Conservation (phyloP, 805 yeast genomes). For the Metschnikowia arizonensis region DNA sequence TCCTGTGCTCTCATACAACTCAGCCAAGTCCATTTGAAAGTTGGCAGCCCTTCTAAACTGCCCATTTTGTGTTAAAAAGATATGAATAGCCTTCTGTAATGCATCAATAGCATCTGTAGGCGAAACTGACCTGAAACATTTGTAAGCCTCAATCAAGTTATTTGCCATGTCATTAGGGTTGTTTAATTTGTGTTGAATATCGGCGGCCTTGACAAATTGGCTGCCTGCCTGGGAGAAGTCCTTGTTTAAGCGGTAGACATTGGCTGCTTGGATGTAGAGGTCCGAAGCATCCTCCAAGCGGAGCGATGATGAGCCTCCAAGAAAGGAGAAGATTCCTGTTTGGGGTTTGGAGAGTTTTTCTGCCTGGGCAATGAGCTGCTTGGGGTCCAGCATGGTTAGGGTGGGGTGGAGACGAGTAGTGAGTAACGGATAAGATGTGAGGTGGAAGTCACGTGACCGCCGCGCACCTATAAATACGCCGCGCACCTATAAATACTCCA, state of each 20-base stretch:
- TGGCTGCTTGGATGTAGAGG: constrained; percentile 89
- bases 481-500: too few species aligned
- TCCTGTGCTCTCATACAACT: constrained; percentile 68
- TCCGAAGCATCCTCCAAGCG: constrained; percentile 92
- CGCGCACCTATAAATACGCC: too few species aligned
- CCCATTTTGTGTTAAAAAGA: constrained; percentile 79
- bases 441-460: background rate
- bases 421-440: too few species aligned
- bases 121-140: constrained; percentile 70
- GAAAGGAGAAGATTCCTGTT: constrained; percentile 60
- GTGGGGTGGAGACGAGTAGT: background rate
- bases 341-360: constrained; percentile 51
- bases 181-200: constrained; percentile 66
- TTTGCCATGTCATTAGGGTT: constrained; percentile 89
- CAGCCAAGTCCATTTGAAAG: constrained; percentile 87
- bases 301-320: constrained; percentile 59
- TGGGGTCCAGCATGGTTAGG: constrained; percentile 31
- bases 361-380: constrained; percentile 41
- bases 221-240: constrained; percentile 73
- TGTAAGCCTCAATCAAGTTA: constrained; percentile 73
- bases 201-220: constrained; percentile 83
- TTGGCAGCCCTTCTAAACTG: constrained; percentile 96
- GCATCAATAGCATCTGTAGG: constrained; percentile 76
- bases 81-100: constrained; percentile 69
- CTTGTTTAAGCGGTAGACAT: constrained; percentile 71